These are phyloP conservation scores for Penicillium sp. DNA, from an alignment of 2,329 filamentous ascomycete species.

Conservation along the genomic window DNA sequence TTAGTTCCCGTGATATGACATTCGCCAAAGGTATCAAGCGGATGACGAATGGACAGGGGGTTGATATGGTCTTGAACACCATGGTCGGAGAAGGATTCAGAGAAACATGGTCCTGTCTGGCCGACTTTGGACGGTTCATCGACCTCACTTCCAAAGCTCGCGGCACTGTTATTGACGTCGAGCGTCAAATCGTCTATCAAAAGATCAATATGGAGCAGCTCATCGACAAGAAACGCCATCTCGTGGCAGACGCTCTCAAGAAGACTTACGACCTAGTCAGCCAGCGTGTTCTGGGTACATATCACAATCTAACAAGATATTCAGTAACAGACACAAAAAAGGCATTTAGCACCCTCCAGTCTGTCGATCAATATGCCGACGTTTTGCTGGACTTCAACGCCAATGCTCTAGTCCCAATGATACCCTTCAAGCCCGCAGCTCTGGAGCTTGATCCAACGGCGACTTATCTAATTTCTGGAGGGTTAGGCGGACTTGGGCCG, in stretches of 20 bases:
- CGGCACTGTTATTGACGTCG: neutral
- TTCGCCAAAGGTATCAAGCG: slow-evolving; percentile 9
- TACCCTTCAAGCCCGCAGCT: neutral
- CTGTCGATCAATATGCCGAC: neutral
- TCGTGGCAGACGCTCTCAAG: neutral
- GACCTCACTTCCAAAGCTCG: neutral
- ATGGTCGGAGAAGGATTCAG: neutral
- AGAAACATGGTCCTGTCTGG: neutral
- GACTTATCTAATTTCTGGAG: neutral
- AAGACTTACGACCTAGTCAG: neutral
- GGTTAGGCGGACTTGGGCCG: neutral
- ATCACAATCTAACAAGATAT: neutral
- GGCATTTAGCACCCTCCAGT: neutral
- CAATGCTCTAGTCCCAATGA: neutral
- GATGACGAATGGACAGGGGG: slow-evolving; percentile 21
- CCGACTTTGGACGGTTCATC: neutral
- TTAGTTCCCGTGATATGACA: slow-evolving; percentile 3
- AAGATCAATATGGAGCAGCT: neutral
- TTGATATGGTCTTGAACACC: slow-evolving; percentile 15
- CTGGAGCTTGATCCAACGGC: neutral
- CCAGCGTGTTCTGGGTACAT: neutral
- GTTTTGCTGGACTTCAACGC: neutral
- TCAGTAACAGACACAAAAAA: neutral
- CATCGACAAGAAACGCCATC: neutral
- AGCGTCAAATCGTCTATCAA: neutral